phyloP scores from a whole-genome alignment of 2,329 filamentous ascomycete genomes.

The Fusarium udum region DNA sequence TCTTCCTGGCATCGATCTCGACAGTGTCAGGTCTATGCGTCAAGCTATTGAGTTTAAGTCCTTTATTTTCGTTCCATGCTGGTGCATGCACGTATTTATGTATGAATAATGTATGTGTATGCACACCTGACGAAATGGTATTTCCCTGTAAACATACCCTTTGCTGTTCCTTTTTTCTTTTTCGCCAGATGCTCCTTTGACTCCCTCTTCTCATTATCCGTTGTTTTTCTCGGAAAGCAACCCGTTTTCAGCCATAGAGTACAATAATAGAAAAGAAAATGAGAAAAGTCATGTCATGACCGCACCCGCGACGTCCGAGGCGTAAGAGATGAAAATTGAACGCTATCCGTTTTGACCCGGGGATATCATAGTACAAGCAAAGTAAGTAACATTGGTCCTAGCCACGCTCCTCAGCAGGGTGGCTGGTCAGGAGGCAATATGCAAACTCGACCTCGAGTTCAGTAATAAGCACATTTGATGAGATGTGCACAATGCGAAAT shows the following conservation, averaged over 20 bases:
- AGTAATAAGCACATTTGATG: not conserved
- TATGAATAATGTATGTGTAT: conserved; percentile 3
- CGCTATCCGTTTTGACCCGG: conserved; percentile 33
- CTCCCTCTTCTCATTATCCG: conserved; percentile 13
- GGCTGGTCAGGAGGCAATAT: conserved; percentile 4
- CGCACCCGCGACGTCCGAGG: not conserved
- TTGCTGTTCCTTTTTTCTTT: not conserved
- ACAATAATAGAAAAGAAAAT: conserved; percentile 8
- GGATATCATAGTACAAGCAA: conserved; percentile 39
- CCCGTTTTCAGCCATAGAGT: conserved; percentile 1
- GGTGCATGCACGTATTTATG: not conserved
- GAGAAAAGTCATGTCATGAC: conserved; percentile 5
- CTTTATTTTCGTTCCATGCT: not conserved
- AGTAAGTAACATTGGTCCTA: conserved; percentile 11
- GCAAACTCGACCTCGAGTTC: not conserved
- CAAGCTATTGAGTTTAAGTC: not conserved
- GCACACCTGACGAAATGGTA: not conserved
- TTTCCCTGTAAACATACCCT: conserved; percentile 9
- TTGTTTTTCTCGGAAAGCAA: conserved; percentile 10
- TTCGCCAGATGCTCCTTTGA: conserved; percentile 27
- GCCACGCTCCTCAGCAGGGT: not conserved
- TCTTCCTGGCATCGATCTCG: not conserved
- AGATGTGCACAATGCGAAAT: not conserved
- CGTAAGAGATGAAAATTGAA: conserved; percentile 18
- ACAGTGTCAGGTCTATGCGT: not conserved